phyloP scores from a whole-genome alignment of 2,329 filamentous ascomycete genomes.

The Diplodia corticola region DNA sequence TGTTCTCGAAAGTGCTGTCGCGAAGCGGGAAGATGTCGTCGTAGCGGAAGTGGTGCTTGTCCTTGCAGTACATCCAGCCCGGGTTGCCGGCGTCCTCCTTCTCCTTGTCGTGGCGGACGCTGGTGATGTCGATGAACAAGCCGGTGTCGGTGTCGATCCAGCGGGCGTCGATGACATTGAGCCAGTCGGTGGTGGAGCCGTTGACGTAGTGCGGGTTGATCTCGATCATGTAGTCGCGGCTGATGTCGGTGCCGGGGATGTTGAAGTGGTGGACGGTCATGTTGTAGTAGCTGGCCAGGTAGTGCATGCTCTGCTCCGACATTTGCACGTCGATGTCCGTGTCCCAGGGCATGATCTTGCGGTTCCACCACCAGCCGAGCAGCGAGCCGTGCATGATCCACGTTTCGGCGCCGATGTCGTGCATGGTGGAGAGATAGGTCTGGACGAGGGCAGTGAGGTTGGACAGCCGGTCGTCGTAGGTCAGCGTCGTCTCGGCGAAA shows the following conservation, averaged over 20 bases:
- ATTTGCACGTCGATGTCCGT: constrained; percentile 62
- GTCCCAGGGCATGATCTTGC: constrained; percentile 63
- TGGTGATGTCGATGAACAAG: constrained; percentile 63
- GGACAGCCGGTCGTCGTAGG: constrained; percentile 48
- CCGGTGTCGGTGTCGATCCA: constrained; percentile 63
- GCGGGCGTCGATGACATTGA: constrained; percentile 61
- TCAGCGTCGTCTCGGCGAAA: constrained; percentile 51
- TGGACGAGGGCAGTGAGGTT: constrained; percentile 55
- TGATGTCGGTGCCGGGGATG: constrained; percentile 32
- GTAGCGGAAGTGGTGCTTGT: constrained; percentile 55
- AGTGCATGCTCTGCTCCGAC: constrained; percentile 55
- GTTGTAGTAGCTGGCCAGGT: constrained; percentile 61
- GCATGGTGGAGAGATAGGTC: constrained; percentile 59
- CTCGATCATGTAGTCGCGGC: constrained; percentile 55
- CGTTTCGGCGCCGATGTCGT: constrained; percentile 57
- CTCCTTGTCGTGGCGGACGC: constrained; percentile 50
- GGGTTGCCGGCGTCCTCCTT: constrained; percentile 40
- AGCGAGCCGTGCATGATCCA: constrained; percentile 66
- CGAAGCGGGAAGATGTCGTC: constrained; percentile 60
- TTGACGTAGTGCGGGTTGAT: constrained; percentile 59
- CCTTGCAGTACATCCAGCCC: constrained; percentile 57
- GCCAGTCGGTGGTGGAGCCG: constrained; percentile 43
- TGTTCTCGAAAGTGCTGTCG: constrained; percentile 55
- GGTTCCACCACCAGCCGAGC: constrained; percentile 65
- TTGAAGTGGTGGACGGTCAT: constrained; percentile 57